Percentiles rank a stretch among this genome's conserved stretches.
Evolutionary conservation across 1,139 yeast genomes (phyloP).

Genomic region (Nakaseomyces kungkrabaensis): DNA sequence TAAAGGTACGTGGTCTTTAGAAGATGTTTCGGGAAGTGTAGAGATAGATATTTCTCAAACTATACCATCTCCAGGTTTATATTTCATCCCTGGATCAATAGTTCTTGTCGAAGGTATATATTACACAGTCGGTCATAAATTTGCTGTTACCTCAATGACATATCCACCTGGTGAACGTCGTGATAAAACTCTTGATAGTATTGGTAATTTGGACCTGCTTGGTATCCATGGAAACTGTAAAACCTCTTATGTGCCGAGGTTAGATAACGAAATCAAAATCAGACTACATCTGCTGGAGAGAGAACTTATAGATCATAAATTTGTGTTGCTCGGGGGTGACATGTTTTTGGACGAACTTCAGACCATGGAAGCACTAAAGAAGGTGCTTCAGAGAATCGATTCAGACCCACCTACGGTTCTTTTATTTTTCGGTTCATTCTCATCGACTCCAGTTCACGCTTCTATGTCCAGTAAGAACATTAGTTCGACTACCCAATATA

Average conservation of each 20-base stretch:
- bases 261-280: conserved; percentile 50
- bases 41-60: conserved; percentile 61
- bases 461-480: conserved; percentile 34
- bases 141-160: conserved; percentile 66
- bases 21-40: conserved; percentile 74
- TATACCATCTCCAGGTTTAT: conserved; percentile 55
- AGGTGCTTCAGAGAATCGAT: conserved; percentile 43
- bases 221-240: conserved; percentile 41
- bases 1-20: conserved; percentile 63
- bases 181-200: conserved; percentile 51
- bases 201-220: conserved; percentile 71
- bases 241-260: conserved; percentile 38
- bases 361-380: conserved; percentile 51
- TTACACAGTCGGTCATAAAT: conserved; percentile 54
- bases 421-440: conserved; percentile 60
- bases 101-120: conserved; percentile 73
- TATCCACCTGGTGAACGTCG: conserved; percentile 88
- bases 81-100: conserved; percentile 70
- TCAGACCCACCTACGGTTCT: conserved; percentile 50
- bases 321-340: conserved; percentile 67
- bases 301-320: conserved; percentile 43
- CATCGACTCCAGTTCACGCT: conserved; percentile 45
- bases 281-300: conserved; percentile 49
- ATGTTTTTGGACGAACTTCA: conserved; percentile 52
- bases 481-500: conserved; percentile 42